Base-by-base conservation (phyloP, 352 stramenopile genomes). In the Pythium aristosporum region DNA sequence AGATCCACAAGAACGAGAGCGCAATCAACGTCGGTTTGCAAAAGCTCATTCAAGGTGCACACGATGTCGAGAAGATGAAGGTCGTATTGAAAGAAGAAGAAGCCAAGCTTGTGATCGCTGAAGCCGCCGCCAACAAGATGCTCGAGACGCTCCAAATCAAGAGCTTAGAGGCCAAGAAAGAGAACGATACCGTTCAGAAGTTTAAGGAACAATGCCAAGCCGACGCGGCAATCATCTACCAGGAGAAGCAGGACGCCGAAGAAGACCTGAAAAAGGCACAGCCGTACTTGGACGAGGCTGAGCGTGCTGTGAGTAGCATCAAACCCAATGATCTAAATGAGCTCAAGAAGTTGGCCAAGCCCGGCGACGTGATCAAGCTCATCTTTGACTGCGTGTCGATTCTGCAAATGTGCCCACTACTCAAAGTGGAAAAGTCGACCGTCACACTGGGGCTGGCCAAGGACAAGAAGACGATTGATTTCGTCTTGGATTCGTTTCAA, bases 331-430 rank as follows among this genome's bases (percentile, higher is more conserved):
- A 97, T 67, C 57, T 98, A 52, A 96, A 94, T 62, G 92, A 98
- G 63, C 72, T 98, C 20, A 98, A 98, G 68, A 97, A 96, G 53
- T 72, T 98, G 13, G 77, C 84, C 8, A 97, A 96, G 62, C 90
- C 91, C 0, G 83, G 83, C 0, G 88, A 97, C 54, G 93, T 97
- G 47, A 97, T 98, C 74, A 96, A 96, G 46, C 72, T 97, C 6
- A 96, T 98, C 50, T 97, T 98, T 60, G 92, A 98, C 73, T 92
- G 88, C 57, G 91, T 98, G 0, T 75, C 79, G 9, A 78, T 98
- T 15, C 66, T 98, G 51, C 88, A 96, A 60, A 96, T 96, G 82
- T 80, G 81, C 46, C 87, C 85, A 18, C 57, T 98, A 44, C 61
- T 88, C 16, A 89, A 89, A 57, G 72, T 91, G 0, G 82, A 92